Conservation (phyloP, 169 alveolate species). For the Perkinsus marinus region DNA sequence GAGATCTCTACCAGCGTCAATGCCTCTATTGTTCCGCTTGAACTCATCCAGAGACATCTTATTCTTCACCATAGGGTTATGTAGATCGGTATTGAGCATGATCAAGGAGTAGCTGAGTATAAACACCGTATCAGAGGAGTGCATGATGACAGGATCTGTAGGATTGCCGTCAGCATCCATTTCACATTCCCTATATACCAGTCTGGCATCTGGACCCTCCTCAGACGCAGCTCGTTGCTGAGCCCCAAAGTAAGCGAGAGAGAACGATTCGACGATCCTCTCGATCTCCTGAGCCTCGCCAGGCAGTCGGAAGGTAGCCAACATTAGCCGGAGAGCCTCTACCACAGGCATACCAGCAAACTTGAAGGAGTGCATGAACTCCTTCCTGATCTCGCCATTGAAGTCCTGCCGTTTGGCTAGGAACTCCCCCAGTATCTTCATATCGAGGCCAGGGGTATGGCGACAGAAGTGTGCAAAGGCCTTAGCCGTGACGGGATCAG, state of each 20-base stretch:
- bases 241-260: slow-evolving; percentile 51
- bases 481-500: not conserved
- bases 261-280: slow-evolving; percentile 66
- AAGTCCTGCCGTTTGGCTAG: slow-evolving; percentile 4
- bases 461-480: not conserved
- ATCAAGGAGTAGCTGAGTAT: slow-evolving; percentile 68
- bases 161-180: not conserved
- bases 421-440: not conserved
- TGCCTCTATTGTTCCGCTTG: slow-evolving; percentile 67
- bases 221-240: slow-evolving; percentile 10
- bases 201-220: slow-evolving; percentile 2
- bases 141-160: not conserved
- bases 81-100: slow-evolving; percentile 77
- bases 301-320: slow-evolving; percentile 66
- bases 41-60: slow-evolving; percentile 70
- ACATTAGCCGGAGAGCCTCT: slow-evolving; percentile 55
- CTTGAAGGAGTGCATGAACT: slow-evolving; percentile 47
- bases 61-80: slow-evolving; percentile 63
- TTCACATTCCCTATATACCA: not conserved
- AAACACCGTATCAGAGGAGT: slow-evolving; percentile 58
- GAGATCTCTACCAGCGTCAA: slow-evolving; percentile 64
- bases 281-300: slow-evolving; percentile 81
- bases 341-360: slow-evolving; percentile 60
- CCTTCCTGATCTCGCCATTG: slow-evolving; percentile 1
- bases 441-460: not conserved